Percentiles rank a stretch among this genome's conserved stretches.
phyloP scores from a whole-genome alignment of 176 grass and related monocot species.

The Pontederia crassipes region DNA sequence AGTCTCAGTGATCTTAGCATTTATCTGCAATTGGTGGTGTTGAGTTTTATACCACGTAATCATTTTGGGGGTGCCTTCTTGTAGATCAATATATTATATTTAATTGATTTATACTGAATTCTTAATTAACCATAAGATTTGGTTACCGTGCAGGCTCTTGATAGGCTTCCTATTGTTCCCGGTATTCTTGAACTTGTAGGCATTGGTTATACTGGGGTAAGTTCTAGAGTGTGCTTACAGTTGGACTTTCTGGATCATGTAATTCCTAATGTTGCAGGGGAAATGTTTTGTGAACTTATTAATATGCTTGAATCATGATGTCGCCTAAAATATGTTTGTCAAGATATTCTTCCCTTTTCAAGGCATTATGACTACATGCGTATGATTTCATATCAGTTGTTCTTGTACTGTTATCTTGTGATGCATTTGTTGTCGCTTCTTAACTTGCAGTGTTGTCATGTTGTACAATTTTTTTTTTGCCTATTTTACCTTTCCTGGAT shows the following conservation, averaged over 20 bases:
- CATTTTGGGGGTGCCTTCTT: too few species aligned
- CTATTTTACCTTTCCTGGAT: background rate
- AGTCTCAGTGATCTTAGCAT: background rate
- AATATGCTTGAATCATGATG: background rate
- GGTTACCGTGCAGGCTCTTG: constrained; percentile 39
- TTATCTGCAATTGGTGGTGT: background rate
- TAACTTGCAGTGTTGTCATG: too few species aligned
- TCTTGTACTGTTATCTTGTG: too few species aligned
- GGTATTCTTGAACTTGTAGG: constrained; percentile 79
- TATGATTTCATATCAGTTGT: too few species aligned
- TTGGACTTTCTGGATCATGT: background rate
- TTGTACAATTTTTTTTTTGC: too few species aligned
- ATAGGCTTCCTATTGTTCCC: constrained; percentile 76
- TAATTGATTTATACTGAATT: background rate
- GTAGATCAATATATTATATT: background rate
- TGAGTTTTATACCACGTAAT: background rate
- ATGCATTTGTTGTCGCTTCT: too few species aligned
- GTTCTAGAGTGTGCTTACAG: background rate
- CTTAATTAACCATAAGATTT: background rate
- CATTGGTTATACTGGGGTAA: constrained; percentile 78
- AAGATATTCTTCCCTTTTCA: too few species aligned
- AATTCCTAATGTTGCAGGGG: constrained; percentile 1
- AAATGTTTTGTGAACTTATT: background rate
- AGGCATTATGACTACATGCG: too few species aligned
- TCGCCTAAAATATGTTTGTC: too few species aligned